phyloP scores from a whole-genome alignment of 148 eudicot genomes.

The Vaccinium darrowii region DNA sequence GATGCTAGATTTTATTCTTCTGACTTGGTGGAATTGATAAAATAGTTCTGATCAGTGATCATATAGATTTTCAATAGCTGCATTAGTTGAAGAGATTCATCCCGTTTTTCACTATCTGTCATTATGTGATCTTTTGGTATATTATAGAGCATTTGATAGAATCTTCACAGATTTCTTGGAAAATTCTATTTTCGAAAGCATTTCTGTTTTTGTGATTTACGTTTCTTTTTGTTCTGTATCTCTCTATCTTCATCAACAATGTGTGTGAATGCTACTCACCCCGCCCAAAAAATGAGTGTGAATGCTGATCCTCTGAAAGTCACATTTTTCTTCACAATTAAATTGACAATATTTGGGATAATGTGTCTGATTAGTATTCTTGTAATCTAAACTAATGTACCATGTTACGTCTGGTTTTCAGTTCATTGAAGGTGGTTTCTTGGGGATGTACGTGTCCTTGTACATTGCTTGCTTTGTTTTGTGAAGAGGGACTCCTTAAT shows the following conservation, averaged over 20 bases:
- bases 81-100: slow-evolving; percentile 10
- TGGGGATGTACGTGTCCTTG: background rate
- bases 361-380: background rate
- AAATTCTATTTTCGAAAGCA: background rate
- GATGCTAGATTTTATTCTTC: background rate
- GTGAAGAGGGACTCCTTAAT: slow-evolving; percentile 14
- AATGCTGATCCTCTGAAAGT: background rate
- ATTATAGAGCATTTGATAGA: background rate
- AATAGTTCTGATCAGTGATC: background rate
- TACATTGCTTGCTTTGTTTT: background rate
- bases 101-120: background rate
- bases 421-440: slow-evolving; percentile 7
- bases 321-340: background rate
- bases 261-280: background rate
- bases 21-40: background rate
- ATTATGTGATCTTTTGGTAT: background rate
- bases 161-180: background rate
- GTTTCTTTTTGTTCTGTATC: background rate
- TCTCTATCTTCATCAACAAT: background rate
- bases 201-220: background rate
- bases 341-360: background rate
- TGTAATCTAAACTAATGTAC: background rate
- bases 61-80: background rate
- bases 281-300: background rate
- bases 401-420: background rate